Evolutionary conservation across 75 land plant genomes (phyloP), one percentile per base, ranked within the genome.

Genomic region (Chamaecyparis obtusa): DNA sequence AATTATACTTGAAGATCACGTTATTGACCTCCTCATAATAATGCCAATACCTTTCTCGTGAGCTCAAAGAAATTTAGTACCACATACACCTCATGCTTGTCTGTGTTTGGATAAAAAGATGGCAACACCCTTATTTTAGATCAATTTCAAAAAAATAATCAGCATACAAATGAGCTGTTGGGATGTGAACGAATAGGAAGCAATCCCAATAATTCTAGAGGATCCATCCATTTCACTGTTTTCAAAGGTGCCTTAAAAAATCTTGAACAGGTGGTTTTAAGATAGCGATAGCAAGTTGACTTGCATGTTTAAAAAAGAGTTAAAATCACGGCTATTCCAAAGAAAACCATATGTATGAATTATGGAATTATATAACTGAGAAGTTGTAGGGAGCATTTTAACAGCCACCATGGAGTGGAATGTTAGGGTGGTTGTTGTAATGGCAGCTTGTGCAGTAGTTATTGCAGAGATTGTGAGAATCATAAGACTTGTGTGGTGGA

Each of bases 401-500:
- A 74, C 76, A 32, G n/a, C 76, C 32, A 74, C 36, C 13, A 74
- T 74, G 76, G 76, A 74, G 8, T 74, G 76, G 76, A 74, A 33
- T 33, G 37, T 74, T 74, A 74, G 36, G 36, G 76, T 32, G 48
- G 11, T 81, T 81, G 46, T 4, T 46, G 83, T 15, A 3, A 27
- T 44, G 24, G 54, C 16, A 46, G 83, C 32, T 27, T 44, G 5
- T n/a, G 49, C 51, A 37, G n/a, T 81, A 30, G 83, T 81, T 24
- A 5, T 81, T 43, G 48, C 83, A 81, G 83, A 81, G 46, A 44
- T 41, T 14, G 27, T 81, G 48, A 41, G 83, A 44, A 41, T 81
- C 30, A 81, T 46, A 41, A 81, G 83, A 39, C 41, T 81, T 81
- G 51, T 94, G 24, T 95, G 96, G 96, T 93, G 95, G 95, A 91